These are phyloP conservation scores for Mallotus repandus DNA, from an alignment of 441 rosid genomes.

Conservation along the genomic window DNA sequence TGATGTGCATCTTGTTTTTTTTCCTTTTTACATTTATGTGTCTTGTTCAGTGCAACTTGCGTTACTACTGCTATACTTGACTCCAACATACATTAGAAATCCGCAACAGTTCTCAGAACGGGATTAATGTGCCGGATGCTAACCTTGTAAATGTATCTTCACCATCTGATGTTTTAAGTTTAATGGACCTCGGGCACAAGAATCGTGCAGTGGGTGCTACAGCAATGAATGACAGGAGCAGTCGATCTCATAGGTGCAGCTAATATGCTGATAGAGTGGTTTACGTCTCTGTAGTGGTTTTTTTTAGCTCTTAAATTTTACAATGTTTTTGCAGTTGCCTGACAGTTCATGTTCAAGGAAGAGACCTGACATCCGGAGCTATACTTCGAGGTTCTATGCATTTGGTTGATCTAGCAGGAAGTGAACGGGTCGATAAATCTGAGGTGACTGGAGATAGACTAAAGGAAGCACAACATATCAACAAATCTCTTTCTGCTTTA, in stretches of 20 bases:
- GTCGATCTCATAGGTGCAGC: slow-evolving; percentile 87
- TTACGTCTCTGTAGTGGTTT: background rate
- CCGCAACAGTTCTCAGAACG: slow-evolving; percentile 76
- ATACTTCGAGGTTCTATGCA: slow-evolving; percentile 81
- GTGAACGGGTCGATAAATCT: slow-evolving; percentile 86
- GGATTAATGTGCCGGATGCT: slow-evolving; percentile 88
- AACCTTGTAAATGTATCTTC: slow-evolving; percentile 71
- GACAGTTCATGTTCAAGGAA: slow-evolving; percentile 87
- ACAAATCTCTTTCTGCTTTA: slow-evolving; percentile 82
- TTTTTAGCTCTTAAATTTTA: slow-evolving; percentile 11
- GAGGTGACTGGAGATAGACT: slow-evolving; percentile 82
- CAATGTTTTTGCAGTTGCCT: slow-evolving; percentile 57
- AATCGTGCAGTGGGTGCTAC: slow-evolving; percentile 85
- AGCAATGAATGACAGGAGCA: slow-evolving; percentile 85
- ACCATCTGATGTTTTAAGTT: slow-evolving; percentile 61
- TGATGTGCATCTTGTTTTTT: background rate
- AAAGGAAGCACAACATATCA: slow-evolving; percentile 90
- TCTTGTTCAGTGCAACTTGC: background rate
- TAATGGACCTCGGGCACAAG: slow-evolving; percentile 75
- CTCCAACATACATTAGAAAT: slow-evolving; percentile 67
- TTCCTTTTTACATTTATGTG: background rate
- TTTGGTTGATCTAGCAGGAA: slow-evolving; percentile 89
- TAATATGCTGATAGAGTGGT: background rate
- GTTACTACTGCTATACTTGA: slow-evolving; percentile 36
- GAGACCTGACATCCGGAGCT: slow-evolving; percentile 65